Base-by-base conservation (phyloP, 2,329 filamentous ascomycete species). In the Phaeosphaeriaceae sp. region DNA sequence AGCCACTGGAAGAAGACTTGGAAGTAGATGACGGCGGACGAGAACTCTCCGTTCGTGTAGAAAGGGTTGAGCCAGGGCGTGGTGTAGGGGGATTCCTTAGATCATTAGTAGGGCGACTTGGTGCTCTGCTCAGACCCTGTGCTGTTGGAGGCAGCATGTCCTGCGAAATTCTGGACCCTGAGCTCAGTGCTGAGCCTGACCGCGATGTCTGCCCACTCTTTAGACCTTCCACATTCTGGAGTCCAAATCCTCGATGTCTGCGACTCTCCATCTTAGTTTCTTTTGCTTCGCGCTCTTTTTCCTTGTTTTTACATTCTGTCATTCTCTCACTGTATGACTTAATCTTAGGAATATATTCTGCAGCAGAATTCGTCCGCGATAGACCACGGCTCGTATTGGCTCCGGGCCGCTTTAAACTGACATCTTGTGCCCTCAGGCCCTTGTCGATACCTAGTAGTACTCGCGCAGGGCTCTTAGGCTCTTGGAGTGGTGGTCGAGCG, bases 371-470 rank as follows among this genome's bases (percentile, higher is more conserved):
- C 8, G 64, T 13, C n/a, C 67, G 60, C 2, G 63, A 58, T 15
- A 62, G 48, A 0, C 56, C 30, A 11, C 50, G 50, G 12, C 41
- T 37, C 13, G 50, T 35, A 15, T 41, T 51, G 20, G 51, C 54
- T 15, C 57, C 48, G 7, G 62, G 46, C 58, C 90, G 82, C 72
- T 90, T 94, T 21, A 97, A 76, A 3, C 92, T 97, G 26, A 97
- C 81, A 63, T 97, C 91, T 50, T 84, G 84, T 2, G 87, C 92
- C 61, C 81, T 88, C 29, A 92, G 77, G 1, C 91, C 92, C 70
- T 96, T 95, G 74, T 96, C 92, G 54, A 97, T 95, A 4, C 94
- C 93, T 13, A 97, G 73, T 15, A 91, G 74, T 12, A 94, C 83
- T 52, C 92, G 82, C 44, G 88, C 88, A 1, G 94, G 93, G 1